Evolutionary conservation across 768 basidiomycete species (phyloP).

Genomic region (Rubroboletus pulcherrimus): DNA sequence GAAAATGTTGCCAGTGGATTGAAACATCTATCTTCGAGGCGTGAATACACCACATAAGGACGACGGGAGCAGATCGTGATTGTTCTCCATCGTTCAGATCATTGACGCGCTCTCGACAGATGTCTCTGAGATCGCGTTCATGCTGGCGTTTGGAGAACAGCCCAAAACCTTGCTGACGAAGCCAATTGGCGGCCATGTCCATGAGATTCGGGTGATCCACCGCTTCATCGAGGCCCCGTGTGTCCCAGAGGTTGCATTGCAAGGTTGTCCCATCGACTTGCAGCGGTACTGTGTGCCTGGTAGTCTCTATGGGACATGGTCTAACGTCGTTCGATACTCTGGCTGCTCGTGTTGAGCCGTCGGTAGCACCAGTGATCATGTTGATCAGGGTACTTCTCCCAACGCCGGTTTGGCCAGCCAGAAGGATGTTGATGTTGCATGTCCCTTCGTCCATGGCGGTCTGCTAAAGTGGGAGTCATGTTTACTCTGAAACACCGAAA

Average conservation of each 20-base stretch:
- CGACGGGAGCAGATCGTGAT: conserved; percentile 1
- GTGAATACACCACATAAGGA: conserved; percentile 30
- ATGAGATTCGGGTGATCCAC: conserved; percentile 22
- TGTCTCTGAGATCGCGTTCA: conserved; percentile 21
- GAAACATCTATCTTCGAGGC: conserved; percentile 28
- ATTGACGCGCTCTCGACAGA: conserved; percentile 19
- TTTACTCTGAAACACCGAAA: background rate
- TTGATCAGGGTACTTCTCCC: conserved; percentile 28
- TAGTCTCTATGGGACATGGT: conserved; percentile 24
- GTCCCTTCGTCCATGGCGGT: background rate
- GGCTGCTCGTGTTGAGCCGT: conserved; percentile 12
- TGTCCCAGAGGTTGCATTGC: conserved; percentile 22
- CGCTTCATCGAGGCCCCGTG: conserved; percentile 27
- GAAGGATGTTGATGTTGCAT: conserved; percentile 12
- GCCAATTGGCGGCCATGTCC: conserved; percentile 15
- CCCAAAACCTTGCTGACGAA: conserved; percentile 21
- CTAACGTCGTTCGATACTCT: conserved; percentile 24
- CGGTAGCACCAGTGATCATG: conserved; percentile 21
- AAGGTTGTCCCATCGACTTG: conserved; percentile 1
- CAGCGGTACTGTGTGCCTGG: conserved; percentile 6
- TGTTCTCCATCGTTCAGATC: conserved; percentile 8
- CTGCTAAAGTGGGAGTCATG: background rate
- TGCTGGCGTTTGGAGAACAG: conserved; percentile 13
- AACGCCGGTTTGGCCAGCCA: conserved; percentile 29
- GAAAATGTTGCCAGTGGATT: conserved; percentile 26